These are phyloP conservation scores for Ceratocystiopsis brevicomis DNA, from an alignment of 2,329 filamentous ascomycete species.

Conservation along the genomic window DNA sequence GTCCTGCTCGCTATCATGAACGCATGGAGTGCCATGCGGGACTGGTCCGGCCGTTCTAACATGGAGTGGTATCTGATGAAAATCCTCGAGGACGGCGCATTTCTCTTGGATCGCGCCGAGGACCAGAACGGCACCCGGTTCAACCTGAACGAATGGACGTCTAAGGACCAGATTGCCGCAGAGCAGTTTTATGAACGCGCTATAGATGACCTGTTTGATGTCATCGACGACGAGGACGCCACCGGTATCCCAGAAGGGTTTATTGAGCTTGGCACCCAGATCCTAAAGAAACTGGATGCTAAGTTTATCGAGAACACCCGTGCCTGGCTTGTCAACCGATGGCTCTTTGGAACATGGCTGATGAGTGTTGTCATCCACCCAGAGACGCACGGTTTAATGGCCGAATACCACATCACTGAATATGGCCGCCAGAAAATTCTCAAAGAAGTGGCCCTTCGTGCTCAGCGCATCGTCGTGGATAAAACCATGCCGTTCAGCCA, in stretches of 20 bases:
- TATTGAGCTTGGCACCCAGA: constrained; percentile 66
- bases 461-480: constrained; percentile 62
- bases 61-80: constrained; percentile 93
- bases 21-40: constrained; percentile 67
- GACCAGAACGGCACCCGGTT: constrained; percentile 54
- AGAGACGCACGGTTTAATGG: constrained; percentile 61
- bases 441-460: constrained; percentile 61
- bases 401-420: constrained; percentile 82
- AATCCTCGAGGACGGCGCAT: constrained; percentile 79
- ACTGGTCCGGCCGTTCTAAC: constrained; percentile 77
- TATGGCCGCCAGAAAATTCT: constrained; percentile 70
- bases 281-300: constrained; percentile 56
- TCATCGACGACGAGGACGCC: constrained; percentile 67
- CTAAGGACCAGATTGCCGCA: constrained; percentile 62
- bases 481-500: constrained; percentile 26
- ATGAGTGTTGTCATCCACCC: constrained; percentile 72
- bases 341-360: constrained; percentile 80
- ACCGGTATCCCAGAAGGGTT: constrained; percentile 76
- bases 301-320: constrained; percentile 57
- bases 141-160: constrained; percentile 53
- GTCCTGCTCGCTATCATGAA: constrained; percentile 73
- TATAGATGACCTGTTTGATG: constrained; percentile 61
- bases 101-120: constrained; percentile 70
- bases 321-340: constrained; percentile 72
- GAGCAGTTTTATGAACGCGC: constrained; percentile 80